A percentile compares a stretch with the other conserved stretches of the same genome.
phyloP scores from a whole-genome alignment of 371 early-diverging fungal genomes.

The Fennellomyces sp. region DNA sequence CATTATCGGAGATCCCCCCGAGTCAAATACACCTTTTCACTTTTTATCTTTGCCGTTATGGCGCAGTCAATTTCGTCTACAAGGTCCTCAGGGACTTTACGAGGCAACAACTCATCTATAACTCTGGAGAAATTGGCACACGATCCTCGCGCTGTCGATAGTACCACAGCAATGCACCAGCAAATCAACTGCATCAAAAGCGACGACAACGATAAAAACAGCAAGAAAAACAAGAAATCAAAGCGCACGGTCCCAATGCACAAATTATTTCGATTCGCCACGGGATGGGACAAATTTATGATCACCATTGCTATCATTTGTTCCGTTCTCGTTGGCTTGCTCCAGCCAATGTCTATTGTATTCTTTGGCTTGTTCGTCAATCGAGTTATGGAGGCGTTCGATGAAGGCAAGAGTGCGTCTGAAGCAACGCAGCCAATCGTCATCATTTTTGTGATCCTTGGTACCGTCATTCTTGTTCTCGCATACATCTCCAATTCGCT shows the following conservation, averaged over 20 bases:
- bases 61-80: too few species aligned
- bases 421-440: constrained; percentile 19
- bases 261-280: constrained; percentile 8
- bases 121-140: too few species aligned
- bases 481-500: constrained; percentile 20
- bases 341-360: constrained; percentile 41
- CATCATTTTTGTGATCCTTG: constrained; percentile 19
- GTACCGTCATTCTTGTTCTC: constrained; percentile 18
- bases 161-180: not conserved
- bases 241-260: constrained; percentile 11
- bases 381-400: constrained; percentile 3
- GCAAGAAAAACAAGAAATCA: constrained; percentile 34
- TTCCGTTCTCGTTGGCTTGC: constrained; percentile 32
- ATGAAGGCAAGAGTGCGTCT: not conserved
- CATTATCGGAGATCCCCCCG: too few species aligned
- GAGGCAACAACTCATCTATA: too few species aligned
- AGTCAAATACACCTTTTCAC: too few species aligned
- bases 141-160: too few species aligned
- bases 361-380: constrained; percentile 42
- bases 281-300: constrained; percentile 17
- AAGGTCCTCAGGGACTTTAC: too few species aligned
- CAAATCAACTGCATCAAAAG: not conserved
- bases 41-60: too few species aligned
- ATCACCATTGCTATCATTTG: constrained; percentile 24
- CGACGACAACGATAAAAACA: constrained; percentile 15